Conservation (phyloP, 148 eudicot genomes). For the Gaultheria prostrata region DNA sequence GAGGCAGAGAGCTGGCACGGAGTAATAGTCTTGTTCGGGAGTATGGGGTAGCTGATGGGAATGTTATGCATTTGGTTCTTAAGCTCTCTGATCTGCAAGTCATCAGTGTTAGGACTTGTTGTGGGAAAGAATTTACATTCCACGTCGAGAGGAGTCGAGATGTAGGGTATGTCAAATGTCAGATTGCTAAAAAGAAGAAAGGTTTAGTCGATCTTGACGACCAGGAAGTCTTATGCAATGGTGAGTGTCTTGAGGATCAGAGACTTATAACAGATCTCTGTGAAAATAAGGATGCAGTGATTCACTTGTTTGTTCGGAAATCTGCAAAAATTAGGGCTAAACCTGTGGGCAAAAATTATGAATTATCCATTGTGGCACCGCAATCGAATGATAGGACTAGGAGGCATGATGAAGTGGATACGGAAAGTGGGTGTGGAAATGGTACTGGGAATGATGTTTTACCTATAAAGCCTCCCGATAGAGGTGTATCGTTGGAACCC, state of each 20-base stretch:
- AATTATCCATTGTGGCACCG: slow-evolving; percentile 65
- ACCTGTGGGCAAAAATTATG: slow-evolving; percentile 63
- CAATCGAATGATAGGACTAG: slow-evolving; percentile 26
- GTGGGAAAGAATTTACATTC: slow-evolving; percentile 69
- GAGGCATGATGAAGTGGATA: slow-evolving; percentile 26
- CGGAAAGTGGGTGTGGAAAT: slow-evolving; percentile 15
- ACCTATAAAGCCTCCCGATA: slow-evolving; percentile 28
- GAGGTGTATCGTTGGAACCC: slow-evolving; percentile 51
- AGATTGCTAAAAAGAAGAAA: slow-evolving; percentile 54
- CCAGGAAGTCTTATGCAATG: slow-evolving; percentile 67
- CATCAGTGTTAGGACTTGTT: slow-evolving; percentile 60
- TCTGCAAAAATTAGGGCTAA: slow-evolving; percentile 65
- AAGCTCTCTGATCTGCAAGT: slow-evolving; percentile 67
- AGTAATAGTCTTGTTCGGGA: slow-evolving; percentile 70
- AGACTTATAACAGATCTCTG: slow-evolving; percentile 62
- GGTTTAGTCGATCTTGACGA: slow-evolving; percentile 54
- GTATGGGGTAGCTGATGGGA: slow-evolving; percentile 76
- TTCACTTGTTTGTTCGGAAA: slow-evolving; percentile 75
- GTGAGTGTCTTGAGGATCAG: slow-evolving; percentile 68
- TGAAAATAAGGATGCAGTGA: slow-evolving; percentile 61
- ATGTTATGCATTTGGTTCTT: slow-evolving; percentile 78
- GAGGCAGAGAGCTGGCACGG: slow-evolving; percentile 78
- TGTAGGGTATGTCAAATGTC: slow-evolving; percentile 71
- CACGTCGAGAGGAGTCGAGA: slow-evolving; percentile 61
- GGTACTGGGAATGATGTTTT: slow-evolving; percentile 19